phyloP scores from a whole-genome alignment of 345 rosid species.

The Citrus hindsii region DNA sequence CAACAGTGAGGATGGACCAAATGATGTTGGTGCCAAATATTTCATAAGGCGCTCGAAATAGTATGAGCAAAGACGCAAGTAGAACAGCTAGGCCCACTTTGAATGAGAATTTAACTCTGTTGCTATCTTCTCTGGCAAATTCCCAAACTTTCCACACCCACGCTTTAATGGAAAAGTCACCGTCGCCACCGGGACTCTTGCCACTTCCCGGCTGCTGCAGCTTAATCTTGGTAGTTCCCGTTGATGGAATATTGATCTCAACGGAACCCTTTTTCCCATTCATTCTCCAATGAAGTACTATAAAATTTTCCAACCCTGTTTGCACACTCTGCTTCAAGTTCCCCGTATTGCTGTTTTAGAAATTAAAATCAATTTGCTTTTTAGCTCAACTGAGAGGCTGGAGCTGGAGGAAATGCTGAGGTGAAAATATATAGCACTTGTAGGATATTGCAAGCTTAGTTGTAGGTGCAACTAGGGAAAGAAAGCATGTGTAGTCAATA shows the following conservation, averaged over 20 bases:
- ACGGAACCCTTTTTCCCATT: slow-evolving; percentile 52
- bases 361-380: not conserved
- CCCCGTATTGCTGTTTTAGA: slow-evolving; percentile 15
- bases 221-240: slow-evolving; percentile 19
- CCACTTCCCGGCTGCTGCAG: slow-evolving; percentile 8
- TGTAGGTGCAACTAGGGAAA: slow-evolving; percentile 31
- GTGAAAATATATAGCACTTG: slow-evolving; percentile 1
- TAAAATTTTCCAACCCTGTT: slow-evolving; percentile 12
- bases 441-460: slow-evolving; percentile 13
- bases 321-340: slow-evolving; percentile 11
- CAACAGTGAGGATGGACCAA: slow-evolving; percentile 76
- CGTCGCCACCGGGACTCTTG: not conserved
- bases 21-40: slow-evolving; percentile 57
- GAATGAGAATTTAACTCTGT: slow-evolving; percentile 50
- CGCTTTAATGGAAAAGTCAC: slow-evolving; percentile 23
- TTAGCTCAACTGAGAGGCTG: not conserved
- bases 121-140: slow-evolving; percentile 50
- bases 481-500: slow-evolving; percentile 38
- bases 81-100: slow-evolving; percentile 69
- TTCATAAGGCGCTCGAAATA: slow-evolving; percentile 54
- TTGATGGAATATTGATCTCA: slow-evolving; percentile 35
- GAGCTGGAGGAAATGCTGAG: slow-evolving; percentile 2
- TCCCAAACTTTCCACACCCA: slow-evolving; percentile 49
- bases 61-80: slow-evolving; percentile 57
- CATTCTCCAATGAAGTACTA: slow-evolving; percentile 43